These are phyloP conservation scores for Plasmodium inui DNA, from an alignment of 169 alveolate species.

Conservation along the genomic window DNA sequence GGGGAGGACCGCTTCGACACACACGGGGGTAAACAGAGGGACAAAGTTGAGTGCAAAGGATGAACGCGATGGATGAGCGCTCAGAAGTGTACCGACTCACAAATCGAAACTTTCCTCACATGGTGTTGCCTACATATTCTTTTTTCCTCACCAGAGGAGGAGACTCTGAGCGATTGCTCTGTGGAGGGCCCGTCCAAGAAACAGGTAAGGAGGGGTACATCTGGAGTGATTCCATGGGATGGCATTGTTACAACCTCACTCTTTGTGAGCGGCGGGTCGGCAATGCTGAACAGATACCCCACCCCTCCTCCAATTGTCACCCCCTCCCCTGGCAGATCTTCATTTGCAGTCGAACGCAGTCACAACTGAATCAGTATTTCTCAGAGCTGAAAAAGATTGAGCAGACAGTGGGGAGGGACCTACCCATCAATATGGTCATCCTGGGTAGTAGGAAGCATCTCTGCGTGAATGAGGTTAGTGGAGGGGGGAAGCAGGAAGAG, in stretches of 20 bases:
- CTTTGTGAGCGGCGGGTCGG: background rate
- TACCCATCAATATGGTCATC: constrained; percentile 37
- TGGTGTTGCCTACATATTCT: background rate
- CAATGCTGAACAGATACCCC: background rate
- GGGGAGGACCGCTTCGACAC: background rate
- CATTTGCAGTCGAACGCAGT: constrained; percentile 82
- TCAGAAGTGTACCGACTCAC: background rate
- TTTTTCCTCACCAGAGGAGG: constrained; percentile 23
- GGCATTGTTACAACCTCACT: background rate
- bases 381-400: constrained; percentile 74
- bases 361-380: constrained; percentile 80
- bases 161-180: constrained; percentile 3
- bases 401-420: constrained; percentile 3
- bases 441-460: constrained; percentile 60
- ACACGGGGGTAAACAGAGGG: background rate
- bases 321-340: constrained; percentile 57
- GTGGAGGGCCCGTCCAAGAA: constrained; percentile 15
- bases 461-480: constrained; percentile 46
- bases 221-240: background rate
- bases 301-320: background rate
- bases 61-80: background rate
- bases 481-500: background rate
- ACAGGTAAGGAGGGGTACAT: background rate
- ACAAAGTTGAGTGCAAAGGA: background rate
- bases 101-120: background rate